Evolutionary conservation across 768 basidiomycete species (phyloP).

Genomic region (Agaricus subrufescens): DNA sequence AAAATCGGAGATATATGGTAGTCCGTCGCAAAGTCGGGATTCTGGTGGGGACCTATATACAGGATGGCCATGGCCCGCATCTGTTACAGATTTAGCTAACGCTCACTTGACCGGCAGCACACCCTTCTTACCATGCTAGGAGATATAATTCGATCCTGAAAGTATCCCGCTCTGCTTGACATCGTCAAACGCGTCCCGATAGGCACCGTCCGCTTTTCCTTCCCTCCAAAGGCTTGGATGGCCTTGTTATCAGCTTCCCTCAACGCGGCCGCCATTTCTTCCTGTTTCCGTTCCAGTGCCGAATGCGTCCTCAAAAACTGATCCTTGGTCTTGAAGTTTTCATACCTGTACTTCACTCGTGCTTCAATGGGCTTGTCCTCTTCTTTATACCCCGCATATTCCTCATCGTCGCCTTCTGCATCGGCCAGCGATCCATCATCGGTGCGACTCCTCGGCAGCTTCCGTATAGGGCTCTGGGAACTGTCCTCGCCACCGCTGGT

Average conservation of each 20-base stretch:
- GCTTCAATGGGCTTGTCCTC: slow-evolving; percentile 74
- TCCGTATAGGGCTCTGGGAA: not conserved
- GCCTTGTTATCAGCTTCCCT: slow-evolving; percentile 46
- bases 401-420: slow-evolving; percentile 49
- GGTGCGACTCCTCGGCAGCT: slow-evolving; percentile 8
- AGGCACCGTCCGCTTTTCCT: slow-evolving; percentile 35
- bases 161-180: slow-evolving; percentile 91
- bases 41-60: slow-evolving; percentile 90
- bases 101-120: not conserved
- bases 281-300: slow-evolving; percentile 44
- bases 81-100: slow-evolving; percentile 36
- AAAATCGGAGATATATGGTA: slow-evolving; percentile 96
- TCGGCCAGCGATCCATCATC: slow-evolving; percentile 50
- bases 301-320: slow-evolving; percentile 29
- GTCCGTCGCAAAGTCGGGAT: slow-evolving; percentile 93
- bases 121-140: slow-evolving; percentile 82
- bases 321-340: slow-evolving; percentile 17
- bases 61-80: slow-evolving; percentile 99
- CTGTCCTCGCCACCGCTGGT: slow-evolving; percentile 34
- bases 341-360: slow-evolving; percentile 60
- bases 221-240: slow-evolving; percentile 20
- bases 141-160: slow-evolving; percentile 90
- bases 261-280: slow-evolving; percentile 46
- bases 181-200: slow-evolving; percentile 90
- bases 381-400: slow-evolving; percentile 46